Evolutionary conservation across 2,329 filamentous ascomycete species (phyloP).

Genomic region (Aureobasidium melanogenum): DNA sequence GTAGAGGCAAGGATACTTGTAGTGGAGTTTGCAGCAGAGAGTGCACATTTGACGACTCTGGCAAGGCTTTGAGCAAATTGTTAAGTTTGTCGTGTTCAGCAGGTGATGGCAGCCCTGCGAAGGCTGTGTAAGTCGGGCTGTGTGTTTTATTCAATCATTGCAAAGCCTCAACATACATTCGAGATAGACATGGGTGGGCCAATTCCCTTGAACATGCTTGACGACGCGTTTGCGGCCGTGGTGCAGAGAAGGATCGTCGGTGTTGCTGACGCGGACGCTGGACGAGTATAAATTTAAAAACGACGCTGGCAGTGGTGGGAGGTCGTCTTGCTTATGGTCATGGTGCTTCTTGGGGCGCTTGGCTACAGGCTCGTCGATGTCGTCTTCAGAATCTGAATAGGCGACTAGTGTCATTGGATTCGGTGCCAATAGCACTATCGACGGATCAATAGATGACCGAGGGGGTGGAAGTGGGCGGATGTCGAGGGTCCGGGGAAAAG

Average conservation of each 20-base stretch:
- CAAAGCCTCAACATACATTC: conserved; percentile 61
- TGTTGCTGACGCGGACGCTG: conserved; percentile 64
- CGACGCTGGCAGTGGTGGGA: conserved; percentile 54
- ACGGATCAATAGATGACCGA: neutral
- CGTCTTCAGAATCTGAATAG: conserved; percentile 50
- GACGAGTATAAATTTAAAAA: conserved; percentile 90
- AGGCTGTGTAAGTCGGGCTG: neutral
- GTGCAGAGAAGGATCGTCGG: conserved; percentile 77
- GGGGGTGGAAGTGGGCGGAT: neutral
- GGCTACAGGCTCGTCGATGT: conserved; percentile 19
- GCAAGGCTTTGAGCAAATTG: neutral
- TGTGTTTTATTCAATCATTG: neutral
- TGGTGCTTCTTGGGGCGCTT: neutral
- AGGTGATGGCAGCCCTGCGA: conserved; percentile 2
- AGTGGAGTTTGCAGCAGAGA: conserved; percentile 71
- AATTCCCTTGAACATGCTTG: conserved; percentile 80
- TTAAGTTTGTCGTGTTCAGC: neutral
- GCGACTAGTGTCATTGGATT: conserved; percentile 55
- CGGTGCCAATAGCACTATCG: neutral
- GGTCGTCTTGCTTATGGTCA: conserved; percentile 6
- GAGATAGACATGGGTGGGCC: conserved; percentile 86
- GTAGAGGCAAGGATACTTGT: conserved; percentile 67
- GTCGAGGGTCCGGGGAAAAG: neutral
- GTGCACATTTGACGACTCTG: conserved; percentile 37
- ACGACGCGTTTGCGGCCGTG: conserved; percentile 72